phyloP scores from a whole-genome alignment of 2,329 filamentous ascomycete genomes.

The Curvularia lunata region DNA sequence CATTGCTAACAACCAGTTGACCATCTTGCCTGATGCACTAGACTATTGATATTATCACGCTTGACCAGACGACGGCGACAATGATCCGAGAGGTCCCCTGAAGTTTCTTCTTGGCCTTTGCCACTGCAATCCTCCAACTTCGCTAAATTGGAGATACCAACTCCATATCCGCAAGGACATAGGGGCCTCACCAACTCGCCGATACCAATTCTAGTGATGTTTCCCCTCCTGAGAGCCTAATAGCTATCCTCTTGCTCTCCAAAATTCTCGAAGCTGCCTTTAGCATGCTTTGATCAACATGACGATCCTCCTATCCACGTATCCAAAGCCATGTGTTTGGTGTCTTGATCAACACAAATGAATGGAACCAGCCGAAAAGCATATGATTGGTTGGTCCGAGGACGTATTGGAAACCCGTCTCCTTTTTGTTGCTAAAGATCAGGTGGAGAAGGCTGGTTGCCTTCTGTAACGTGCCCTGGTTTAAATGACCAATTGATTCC shows the following conservation, averaged over 20 bases:
- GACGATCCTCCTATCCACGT: neutral
- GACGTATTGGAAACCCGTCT: neutral
- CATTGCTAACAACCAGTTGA: neutral
- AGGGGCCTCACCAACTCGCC: neutral
- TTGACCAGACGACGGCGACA: neutral
- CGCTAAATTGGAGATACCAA: neutral
- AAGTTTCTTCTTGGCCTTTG: neutral
- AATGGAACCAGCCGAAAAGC: neutral
- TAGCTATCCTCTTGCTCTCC: neutral
- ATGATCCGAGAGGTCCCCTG: neutral
- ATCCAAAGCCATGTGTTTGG: neutral
- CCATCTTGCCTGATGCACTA: neutral
- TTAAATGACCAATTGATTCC: neutral
- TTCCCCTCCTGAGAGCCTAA: neutral
- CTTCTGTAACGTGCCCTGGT: neutral
- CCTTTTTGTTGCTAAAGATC: neutral
- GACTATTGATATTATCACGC: neutral
- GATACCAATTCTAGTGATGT: neutral
- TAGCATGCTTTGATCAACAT: neutral
- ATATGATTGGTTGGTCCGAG: neutral
- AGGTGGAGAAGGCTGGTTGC: neutral
- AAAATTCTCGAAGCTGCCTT: neutral
- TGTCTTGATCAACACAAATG: no score
- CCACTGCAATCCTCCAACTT: neutral
- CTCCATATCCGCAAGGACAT: neutral